Base-by-base conservation (phyloP, 1,284 basidiomycete genomes). In the Rhodofomes roseus region DNA sequence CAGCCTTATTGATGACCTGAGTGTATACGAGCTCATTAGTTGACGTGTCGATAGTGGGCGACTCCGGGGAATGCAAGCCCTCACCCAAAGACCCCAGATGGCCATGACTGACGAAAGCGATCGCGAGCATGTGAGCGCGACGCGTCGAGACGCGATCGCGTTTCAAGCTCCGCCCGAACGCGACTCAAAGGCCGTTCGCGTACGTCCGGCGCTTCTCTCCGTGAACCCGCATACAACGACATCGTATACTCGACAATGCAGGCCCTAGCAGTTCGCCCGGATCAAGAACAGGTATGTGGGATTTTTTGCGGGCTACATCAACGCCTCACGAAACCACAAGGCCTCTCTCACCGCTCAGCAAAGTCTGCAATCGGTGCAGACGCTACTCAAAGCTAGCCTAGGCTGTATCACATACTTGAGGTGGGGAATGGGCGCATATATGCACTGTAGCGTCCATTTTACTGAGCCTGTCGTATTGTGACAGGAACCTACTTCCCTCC, bases 1-100 rank as follows among this genome's bases (percentile, higher is more conserved):
- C 96, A 18, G 97, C 97, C 79, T 99, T 99, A 78, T 98, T 99
- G 72, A 99, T 98, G 62, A 98, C 91, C 95, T 92, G 60, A 20
- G 4, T 39, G 2, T 23, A n/a, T 6, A 56, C 37, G 56, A 55
- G 18, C 27, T 48, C 43, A 29, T 31, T 1, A 41, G n/a, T 12
- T n/a, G 36, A 23, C 25, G 46, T 48, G 22, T 25, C 14, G n/a
- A 25, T 4, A 7, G 18, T 20, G 4, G 9, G 27, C 23, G 23
- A 4, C n/a, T 52, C 25, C 5, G 23, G 18, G 48, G 9, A 50
- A n/a, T 8, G 48, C n/a, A 57, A n/a, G n/a, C n/a, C n/a, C 63
- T 20, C 76, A 90, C 90, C 90, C 93, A 95, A 57, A 96, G 83
- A 65, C 87, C 85, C 70, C 84, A 92, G 71, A 92, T 85, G 60